phyloP scores from a whole-genome alignment of 257 asterid genomes.

The Solanum ossicruentum region DNA sequence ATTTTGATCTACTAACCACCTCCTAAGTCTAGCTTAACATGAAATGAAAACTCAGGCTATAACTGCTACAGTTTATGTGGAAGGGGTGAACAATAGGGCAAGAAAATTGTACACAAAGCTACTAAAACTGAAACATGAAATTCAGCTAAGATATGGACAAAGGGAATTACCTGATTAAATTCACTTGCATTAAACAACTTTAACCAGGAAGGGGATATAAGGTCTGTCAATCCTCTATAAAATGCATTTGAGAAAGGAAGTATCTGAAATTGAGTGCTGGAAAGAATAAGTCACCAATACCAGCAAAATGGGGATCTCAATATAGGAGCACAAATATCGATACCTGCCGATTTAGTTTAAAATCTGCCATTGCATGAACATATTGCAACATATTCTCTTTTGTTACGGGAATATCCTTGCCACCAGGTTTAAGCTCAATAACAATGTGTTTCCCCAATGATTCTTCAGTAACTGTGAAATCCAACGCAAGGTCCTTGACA shows the following conservation, averaged over 20 bases:
- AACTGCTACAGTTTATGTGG: not conserved
- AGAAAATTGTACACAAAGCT: not conserved
- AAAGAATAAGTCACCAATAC: slow-evolving; percentile 18
- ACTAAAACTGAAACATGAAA: not conserved
- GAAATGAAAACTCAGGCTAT: not conserved
- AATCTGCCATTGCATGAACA: slow-evolving; percentile 93
- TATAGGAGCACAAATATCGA: slow-evolving; percentile 3
- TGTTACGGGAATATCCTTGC: slow-evolving; percentile 66
- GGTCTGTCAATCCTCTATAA: slow-evolving; percentile 81
- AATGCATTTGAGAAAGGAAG: slow-evolving; percentile 94
- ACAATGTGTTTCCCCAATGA: slow-evolving; percentile 59
- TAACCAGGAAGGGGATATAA: slow-evolving; percentile 93
- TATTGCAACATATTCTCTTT: slow-evolving; percentile 94
- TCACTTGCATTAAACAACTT: slow-evolving; percentile 87
- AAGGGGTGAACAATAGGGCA: not conserved
- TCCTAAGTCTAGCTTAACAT: not conserved
- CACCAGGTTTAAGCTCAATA: slow-evolving; percentile 90
- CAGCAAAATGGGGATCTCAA: slow-evolving; percentile 1
- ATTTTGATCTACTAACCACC: not conserved
- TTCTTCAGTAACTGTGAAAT: slow-evolving; percentile 94
- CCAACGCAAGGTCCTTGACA: slow-evolving; percentile 65
- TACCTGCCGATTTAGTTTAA: slow-evolving; percentile 94
- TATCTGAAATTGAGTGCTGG: slow-evolving; percentile 43
- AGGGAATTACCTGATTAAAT: slow-evolving; percentile 77
- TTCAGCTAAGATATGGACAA: not conserved